These are phyloP conservation scores for Austropuccinia psidii DNA, from an alignment of 1,284 basidiomycete species.

Conservation along the genomic window DNA sequence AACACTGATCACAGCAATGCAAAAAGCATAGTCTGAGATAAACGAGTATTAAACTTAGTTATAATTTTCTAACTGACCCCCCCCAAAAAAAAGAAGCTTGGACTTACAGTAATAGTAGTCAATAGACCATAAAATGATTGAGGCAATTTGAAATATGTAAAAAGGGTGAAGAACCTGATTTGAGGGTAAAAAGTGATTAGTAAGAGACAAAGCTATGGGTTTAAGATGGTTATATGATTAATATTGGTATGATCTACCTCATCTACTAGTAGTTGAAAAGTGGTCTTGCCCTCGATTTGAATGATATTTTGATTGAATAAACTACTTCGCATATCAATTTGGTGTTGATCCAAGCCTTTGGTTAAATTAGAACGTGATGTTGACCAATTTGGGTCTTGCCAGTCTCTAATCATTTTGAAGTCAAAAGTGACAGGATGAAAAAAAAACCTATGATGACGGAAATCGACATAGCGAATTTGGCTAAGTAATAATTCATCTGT, in stretches of 20 bases:
- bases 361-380: constrained; percentile 57
- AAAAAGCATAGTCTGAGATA: constrained; percentile 74
- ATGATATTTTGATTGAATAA: constrained; percentile 84
- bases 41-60: constrained; percentile 1
- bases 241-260: constrained; percentile 58
- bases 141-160: constrained; percentile 97
- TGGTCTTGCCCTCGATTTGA: constrained; percentile 81
- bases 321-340: constrained; percentile 59
- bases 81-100: not conserved
- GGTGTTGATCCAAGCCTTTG: constrained; percentile 56
- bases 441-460: constrained; percentile 30
- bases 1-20: constrained; percentile 85
- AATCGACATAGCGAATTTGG: constrained; percentile 21
- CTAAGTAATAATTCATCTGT: not conserved
- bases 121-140: constrained; percentile 84
- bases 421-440: constrained; percentile 5
- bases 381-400: constrained; percentile 78
- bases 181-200: constrained; percentile 28
- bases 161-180: constrained; percentile 86
- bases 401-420: constrained; percentile 58
- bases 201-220: not conserved
- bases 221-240: not conserved
- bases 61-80: too few relatives aligned
- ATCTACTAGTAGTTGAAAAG: constrained; percentile 72
- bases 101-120: constrained; percentile 58